phyloP scores from a whole-genome alignment of 225 moss, liverwort and hornwort species.

The Sphagnum contortum region DNA sequence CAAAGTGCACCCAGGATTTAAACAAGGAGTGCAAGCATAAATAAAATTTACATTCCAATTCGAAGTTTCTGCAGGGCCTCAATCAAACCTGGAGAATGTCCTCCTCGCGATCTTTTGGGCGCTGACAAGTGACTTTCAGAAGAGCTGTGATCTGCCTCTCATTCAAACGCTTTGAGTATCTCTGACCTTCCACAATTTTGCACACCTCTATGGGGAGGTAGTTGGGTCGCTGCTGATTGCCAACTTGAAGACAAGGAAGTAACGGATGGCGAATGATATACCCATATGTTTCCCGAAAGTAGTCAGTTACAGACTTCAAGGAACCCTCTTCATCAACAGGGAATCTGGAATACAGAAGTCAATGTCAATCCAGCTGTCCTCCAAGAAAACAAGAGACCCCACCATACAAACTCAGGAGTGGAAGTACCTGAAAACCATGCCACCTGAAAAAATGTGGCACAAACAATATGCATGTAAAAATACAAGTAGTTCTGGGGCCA shows the following conservation, averaged over 20 bases:
- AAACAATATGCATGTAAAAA: too few species aligned
- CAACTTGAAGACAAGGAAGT: conserved; percentile 5
- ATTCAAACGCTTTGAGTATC: conserved; percentile 4
- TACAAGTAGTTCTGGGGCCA: too few species aligned
- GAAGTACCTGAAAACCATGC: too few species aligned
- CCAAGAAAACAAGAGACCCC: too few species aligned
- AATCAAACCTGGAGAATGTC: conserved; percentile 36
- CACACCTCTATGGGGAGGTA: conserved; percentile 8
- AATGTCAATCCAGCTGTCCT: background rate
- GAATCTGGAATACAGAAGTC: conserved; percentile 39
- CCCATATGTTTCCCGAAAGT: conserved; percentile 3
- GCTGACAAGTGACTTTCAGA: conserved; percentile 6
- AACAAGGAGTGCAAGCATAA: too few species aligned
- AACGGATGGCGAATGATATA: background rate
- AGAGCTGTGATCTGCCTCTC: conserved; percentile 14
- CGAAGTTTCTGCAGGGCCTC: too few species aligned
- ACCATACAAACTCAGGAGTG: too few species aligned
- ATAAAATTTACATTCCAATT: too few species aligned
- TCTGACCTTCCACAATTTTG: conserved; percentile 5
- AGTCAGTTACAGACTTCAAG: conserved; percentile 5
- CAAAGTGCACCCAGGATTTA: too few species aligned
- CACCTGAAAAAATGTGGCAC: too few species aligned
- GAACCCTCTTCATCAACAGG: conserved; percentile 1
- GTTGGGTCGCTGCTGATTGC: conserved; percentile 4
- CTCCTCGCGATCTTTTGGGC: too few species aligned